Evolutionary conservation across 1,139 yeast species (phyloP).

Genomic region (Kluyveromyces marxianus): DNA sequence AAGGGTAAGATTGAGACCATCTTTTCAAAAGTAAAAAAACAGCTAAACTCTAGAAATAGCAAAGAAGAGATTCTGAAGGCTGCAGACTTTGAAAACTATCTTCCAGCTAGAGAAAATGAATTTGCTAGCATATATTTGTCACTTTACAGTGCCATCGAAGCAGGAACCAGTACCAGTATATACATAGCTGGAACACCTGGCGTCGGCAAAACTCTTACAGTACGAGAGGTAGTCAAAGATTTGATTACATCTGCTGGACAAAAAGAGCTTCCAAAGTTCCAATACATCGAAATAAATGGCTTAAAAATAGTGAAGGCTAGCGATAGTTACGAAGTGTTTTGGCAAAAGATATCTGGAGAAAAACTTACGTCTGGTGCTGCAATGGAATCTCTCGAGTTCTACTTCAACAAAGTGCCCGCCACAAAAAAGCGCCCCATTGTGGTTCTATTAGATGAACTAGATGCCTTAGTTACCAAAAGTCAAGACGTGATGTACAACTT

Average conservation of each 20-base stretch:
- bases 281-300: conserved; percentile 84
- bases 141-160: conserved; percentile 67
- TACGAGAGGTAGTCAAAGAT: conserved; percentile 74
- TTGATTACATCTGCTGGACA: conserved; percentile 40
- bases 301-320: conserved; percentile 77
- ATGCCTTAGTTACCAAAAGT: conserved; percentile 77
- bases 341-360: conserved; percentile 66
- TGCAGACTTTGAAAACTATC: conserved; percentile 25
- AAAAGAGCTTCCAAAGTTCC: conserved; percentile 51
- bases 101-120: conserved; percentile 88
- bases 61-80: conserved; percentile 27
- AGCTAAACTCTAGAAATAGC: conserved; percentile 28
- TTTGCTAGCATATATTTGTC: conserved; percentile 65
- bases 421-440: conserved; percentile 44
- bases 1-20: conserved; percentile 28
- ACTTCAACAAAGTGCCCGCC: conserved; percentile 36
- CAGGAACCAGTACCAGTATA: conserved; percentile 72
- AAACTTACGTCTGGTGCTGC: conserved; percentile 61
- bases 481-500: conserved; percentile 92
- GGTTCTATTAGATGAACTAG: conserved; percentile 84
- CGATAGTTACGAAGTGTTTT: conserved; percentile 74
- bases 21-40: conserved; percentile 30
- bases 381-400: conserved; percentile 44
- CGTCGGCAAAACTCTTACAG: conserved; percentile 93
- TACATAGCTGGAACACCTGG: conserved; percentile 98